These are phyloP conservation scores for Amaranthus tricolor DNA, from an alignment of 179 eudicot genomes.

Conservation along the genomic window DNA sequence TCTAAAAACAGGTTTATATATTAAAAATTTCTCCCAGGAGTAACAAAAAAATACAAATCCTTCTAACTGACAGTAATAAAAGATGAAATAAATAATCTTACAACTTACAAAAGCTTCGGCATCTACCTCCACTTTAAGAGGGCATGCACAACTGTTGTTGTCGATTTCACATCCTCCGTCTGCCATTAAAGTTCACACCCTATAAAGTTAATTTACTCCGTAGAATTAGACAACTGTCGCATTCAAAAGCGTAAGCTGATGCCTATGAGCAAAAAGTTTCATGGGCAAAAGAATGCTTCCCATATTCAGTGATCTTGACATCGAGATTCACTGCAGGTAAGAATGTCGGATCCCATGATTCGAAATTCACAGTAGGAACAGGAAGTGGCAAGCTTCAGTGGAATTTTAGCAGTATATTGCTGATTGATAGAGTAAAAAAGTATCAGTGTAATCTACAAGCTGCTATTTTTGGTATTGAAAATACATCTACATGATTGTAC, in stretches of 20 bases:
- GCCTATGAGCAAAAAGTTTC: conserved; percentile 17
- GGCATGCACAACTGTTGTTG: background rate
- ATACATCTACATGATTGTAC: conserved; percentile 56
- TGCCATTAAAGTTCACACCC: background rate
- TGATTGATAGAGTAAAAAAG: conserved; percentile 1
- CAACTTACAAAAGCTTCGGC: conserved; percentile 3
- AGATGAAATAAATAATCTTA: background rate
- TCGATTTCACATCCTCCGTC: background rate
- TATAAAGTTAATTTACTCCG: background rate
- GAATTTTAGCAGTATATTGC: conserved; percentile 13
- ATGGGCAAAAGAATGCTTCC: conserved; percentile 18
- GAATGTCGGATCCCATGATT: background rate
- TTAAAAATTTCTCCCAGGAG: background rate
- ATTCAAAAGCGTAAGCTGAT: background rate
- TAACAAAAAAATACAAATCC: background rate
- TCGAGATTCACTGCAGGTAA: background rate
- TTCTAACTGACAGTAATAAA: background rate
- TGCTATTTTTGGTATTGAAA: conserved; percentile 13
- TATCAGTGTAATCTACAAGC: conserved; percentile 17
- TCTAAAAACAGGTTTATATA: background rate
- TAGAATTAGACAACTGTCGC: background rate
- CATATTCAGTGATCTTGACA: conserved; percentile 9
- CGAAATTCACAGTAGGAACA: background rate
- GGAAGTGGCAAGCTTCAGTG: conserved; percentile 1
- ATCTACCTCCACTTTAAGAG: conserved; percentile 5